Evolutionary conservation across 345 rosid species (phyloP), one percentile per base, ranked within the genome.

Genomic region (Moricandia arvensis): DNA sequence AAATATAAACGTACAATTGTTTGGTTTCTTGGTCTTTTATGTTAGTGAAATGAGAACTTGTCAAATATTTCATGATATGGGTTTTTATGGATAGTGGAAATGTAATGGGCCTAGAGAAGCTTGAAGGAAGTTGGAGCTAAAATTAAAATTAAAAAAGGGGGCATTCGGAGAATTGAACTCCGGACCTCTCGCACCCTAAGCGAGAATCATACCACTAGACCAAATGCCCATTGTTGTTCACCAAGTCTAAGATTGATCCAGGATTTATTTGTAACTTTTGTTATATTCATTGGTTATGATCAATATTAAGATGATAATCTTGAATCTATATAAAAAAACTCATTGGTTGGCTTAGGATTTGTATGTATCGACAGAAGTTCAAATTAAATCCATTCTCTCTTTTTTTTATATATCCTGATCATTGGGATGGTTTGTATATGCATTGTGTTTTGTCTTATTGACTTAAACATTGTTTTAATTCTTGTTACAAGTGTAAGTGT

Each of bases 141-240:
- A 29, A n/a, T 33, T 6, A 33, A 33, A 33, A 33, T 1, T 3
- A 35, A 35, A 35, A 33, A 33, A 15, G 1, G 60, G 60, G 60
- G 60, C 60, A 11, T 24, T 55, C 60, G 15, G 60, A 55, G 8
- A 24, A 83, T 89, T 85, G 91, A 84, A 84, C 89, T 88, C 88
- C 84, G 87, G 88, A 85, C 90, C 89, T 88, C 89, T 90, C 84
- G 88, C 87, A 88, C 90, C 90, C 87, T 83, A 91, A 91, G 90
- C 95, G 90, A 89, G 91, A 88, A 90, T 88, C 89, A 85, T 87
- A 79, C 89, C 93, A 88, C 91, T 88, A 87, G 89, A 88, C 93
- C 93, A 89, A 91, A 85, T 82, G 93, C 91, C 90, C 90, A 16
- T 8, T 7, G 10, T 2, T 47, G 10, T 7, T 15, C 55, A 6